Evolutionary conservation across 2,329 filamentous ascomycete species (phyloP).

Genomic region (Aspergillus vadensis): DNA sequence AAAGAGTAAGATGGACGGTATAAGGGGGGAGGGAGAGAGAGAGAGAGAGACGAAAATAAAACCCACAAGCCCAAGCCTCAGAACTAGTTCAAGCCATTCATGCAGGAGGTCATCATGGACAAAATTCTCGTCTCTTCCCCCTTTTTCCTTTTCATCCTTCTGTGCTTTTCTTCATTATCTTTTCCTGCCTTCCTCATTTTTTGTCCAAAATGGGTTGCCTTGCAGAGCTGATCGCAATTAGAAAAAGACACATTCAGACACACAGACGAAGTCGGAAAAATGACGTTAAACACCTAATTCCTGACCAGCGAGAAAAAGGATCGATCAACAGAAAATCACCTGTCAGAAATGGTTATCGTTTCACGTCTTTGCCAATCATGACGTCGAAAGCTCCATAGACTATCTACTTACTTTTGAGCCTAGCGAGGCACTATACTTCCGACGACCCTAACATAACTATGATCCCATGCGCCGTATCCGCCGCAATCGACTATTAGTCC

Average conservation of each 20-base stretch:
- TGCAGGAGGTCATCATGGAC: background rate
- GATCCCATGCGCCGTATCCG: conserved; percentile 11
- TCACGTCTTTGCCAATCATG: background rate
- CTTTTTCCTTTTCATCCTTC: background rate
- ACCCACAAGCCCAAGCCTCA: background rate
- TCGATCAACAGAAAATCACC: background rate
- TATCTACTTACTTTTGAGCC: background rate
- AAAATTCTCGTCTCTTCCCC: background rate
- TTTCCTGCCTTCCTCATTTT: background rate
- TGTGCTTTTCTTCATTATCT: background rate
- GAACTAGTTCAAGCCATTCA: conserved; percentile 10
- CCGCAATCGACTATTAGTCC: conserved; percentile 15
- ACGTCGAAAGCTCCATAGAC: background rate
- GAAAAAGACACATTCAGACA: background rate
- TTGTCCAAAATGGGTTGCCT: background rate
- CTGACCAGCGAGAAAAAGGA: background rate
- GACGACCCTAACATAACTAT: background rate
- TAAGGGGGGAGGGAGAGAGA: background rate
- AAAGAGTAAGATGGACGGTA: background rate
- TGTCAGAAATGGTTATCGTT: conserved; percentile 7
- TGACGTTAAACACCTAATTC: background rate
- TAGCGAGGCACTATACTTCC: background rate
- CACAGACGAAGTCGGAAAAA: background rate
- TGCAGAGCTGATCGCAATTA: conserved; percentile 10
- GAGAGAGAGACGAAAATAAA: background rate